Base-by-base conservation (phyloP, 805 yeast species). In the Candida tammaniensis region DNA sequence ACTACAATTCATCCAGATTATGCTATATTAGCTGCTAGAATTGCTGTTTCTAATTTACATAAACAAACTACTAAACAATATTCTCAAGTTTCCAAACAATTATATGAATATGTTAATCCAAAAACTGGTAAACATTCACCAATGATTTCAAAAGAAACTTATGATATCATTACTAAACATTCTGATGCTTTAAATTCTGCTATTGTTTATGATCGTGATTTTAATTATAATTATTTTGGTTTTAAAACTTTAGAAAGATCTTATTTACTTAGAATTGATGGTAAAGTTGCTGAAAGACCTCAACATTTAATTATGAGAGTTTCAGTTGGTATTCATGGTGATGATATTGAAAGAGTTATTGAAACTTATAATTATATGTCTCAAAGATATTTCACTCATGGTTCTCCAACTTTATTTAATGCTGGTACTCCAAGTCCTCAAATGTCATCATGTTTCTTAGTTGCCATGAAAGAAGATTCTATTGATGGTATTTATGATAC, bases 1-100 rank as follows among this genome's bases (percentile, higher is more conserved):
- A 88, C 97, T 39, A 91, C 98, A 9, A 77, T 86, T 43, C 98
- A 91, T 61, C 98, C 98, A n/a, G 98, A 93, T 65, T 89, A 91
- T 52, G 96, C 97, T 17, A 79, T 81, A 27, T 72, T 88, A 50
- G 97, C 97, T 35, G 97, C 98, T 22, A 81, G 98, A 68, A 83
- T 91, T 42, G 97, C 98, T 14, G 82, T 93, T 36, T 86, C 96
- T 26, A 87, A 87, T 60, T 72, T 93, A 55, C 97, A 91, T 70
- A 89, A 89, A 65, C 95, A 88, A 66, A 89, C 97, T 34, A 84
- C 87, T 41, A 84, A 85, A 61, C 83, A 74, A 53, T 91, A 85
- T 51, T 82, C 94, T 24, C 80, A 78, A 49, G 95, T 87, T 31
- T 66, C 85, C 36, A 73, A 74, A 41, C 81, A 82, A 39, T 70